Base-by-base conservation (phyloP, 345 rosid species). In the Salix brachista region DNA sequence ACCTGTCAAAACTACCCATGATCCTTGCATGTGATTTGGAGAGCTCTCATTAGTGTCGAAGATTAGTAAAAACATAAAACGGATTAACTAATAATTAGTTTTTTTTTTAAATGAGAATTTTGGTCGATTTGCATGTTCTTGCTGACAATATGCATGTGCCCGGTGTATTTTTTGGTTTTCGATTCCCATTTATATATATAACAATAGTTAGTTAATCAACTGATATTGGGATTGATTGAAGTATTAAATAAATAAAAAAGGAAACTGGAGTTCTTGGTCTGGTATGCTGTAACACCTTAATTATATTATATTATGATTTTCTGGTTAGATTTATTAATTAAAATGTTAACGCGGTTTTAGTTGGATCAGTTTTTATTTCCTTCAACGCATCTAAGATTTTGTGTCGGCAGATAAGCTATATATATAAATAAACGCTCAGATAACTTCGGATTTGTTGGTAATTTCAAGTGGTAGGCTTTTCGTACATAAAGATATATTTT, bases 1-100 rank as follows among this genome's bases (percentile, higher is more conserved):
- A 88, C 88, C 85, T 75, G 78, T 80, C 85, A 82, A 86, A 91
- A 89, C 85, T 79, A 84, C 87, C 85, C 85, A 85, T 84, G 89
- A 91, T 89, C 75, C 86, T 88, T 82, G 66, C 96, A 91, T 89
- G 91, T 86, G 93, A 84, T 75, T 74, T 46, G 64, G 68, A 78
- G 72, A 39, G 54, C 61, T 67, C 14, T 67, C 68, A n/a, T 10
- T 46, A 19, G 37, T 28, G 18, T 8, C n/a, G 46, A 19, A 6
- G 23, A n/a, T 18, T 2, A 36, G 71, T 62, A 67, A 54, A 9
- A 25, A 25, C 46, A 25, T 6, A 34, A 67, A 46, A 44, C 30
- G 34, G 41, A 65, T 14, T 26, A 13, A 14, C 17, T 30, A 12
- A 4, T 30, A 66, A 19, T 39, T 34, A 34, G 28, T 46, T 58